Evolutionary conservation across 1,284 basidiomycete species (phyloP), one percentile per base, ranked within the genome.

Genomic region (Apiotrichum laibachii): DNA sequence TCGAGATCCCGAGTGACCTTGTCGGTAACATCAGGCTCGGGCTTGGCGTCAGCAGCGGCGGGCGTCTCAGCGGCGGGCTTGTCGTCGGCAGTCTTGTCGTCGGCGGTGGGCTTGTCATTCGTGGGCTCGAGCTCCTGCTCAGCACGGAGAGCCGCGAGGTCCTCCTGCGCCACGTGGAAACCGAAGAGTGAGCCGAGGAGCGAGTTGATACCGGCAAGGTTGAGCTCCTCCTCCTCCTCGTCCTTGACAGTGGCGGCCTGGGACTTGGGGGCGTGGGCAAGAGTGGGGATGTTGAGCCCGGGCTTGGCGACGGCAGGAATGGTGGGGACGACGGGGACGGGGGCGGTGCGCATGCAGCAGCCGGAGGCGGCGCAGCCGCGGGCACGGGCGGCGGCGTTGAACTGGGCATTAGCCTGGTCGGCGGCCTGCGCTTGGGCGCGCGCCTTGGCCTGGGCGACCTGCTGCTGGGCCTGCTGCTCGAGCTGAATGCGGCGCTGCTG

Each of bases 181-280:
- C 73, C 74, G 58, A 75, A 75, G 16, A 76, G 53, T 3, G 66
- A 50, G 35, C 69, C 66, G 44, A 76, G 66, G 13, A 73, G 47
- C 43, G 63, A 58, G 66, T 72, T 73, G 52, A 73, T 46, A 42
- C 66, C 65, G 48, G 64, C 64, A 60, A 67, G 60, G 40, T 66
- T 62, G 39, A 33, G 13, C 26, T 60, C 59, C 15, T 65, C 59
- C 34, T 49, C 47, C 18, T 52, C 21, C n/a, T 51, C 45, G 31
- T 35, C n/a, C 26, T 31, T 31, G 13, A 37, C 22, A 22, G 63
- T 48, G 52, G 50, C 13, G 53, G 52, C 33, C 22, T 37, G 21
- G 46, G 46, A 13, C 31, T 45, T 35, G 15, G 50, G 33, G 13
- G 51, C 11, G 37, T 4, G 12, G 37, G 37, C 12, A 35, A 13